Conservation (phyloP, 2,329 filamentous ascomycete species). For the Hypoxylon sp. region DNA sequence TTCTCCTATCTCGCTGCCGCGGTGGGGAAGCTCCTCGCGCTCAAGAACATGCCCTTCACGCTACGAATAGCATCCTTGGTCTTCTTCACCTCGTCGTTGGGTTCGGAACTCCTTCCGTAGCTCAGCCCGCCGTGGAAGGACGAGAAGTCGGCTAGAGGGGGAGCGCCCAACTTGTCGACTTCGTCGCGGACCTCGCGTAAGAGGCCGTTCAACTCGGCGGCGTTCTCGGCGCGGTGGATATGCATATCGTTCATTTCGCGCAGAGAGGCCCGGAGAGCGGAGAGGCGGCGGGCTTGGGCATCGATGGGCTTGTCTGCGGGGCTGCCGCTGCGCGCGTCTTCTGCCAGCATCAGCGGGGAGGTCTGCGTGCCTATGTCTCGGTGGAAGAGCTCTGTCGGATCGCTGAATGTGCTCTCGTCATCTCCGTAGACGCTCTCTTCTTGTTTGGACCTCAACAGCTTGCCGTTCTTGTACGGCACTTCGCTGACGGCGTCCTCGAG, state of each 20-base stretch:
- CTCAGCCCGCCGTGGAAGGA: slow-evolving; percentile 57
- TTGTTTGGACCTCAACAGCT: slow-evolving; percentile 38
- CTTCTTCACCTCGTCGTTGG: slow-evolving; percentile 78
- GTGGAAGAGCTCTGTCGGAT: slow-evolving; percentile 84
- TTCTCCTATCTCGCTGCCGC: slow-evolving; percentile 50
- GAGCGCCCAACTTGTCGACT: slow-evolving; percentile 70
- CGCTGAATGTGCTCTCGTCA: slow-evolving; percentile 64
- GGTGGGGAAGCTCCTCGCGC: slow-evolving; percentile 77
- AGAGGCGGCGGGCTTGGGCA: slow-evolving; percentile 59
- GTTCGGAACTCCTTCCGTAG: slow-evolving; percentile 60
- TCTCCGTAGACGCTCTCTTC: slow-evolving; percentile 49
- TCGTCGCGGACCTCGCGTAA: slow-evolving; percentile 74
- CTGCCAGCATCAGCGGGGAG: slow-evolving; percentile 60
- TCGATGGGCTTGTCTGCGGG: slow-evolving; percentile 50
- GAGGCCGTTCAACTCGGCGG: slow-evolving; percentile 64
- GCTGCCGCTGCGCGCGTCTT: slow-evolving; percentile 13
- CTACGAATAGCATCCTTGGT: slow-evolving; percentile 81
- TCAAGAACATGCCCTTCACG: slow-evolving; percentile 83
- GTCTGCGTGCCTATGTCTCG: slow-evolving; percentile 86
- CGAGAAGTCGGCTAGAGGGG: slow-evolving; percentile 54
- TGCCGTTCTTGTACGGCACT: slow-evolving; percentile 61
- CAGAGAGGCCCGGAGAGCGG: slow-evolving; percentile 58
- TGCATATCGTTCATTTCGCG: slow-evolving; percentile 60
- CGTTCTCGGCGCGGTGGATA: slow-evolving; percentile 60
- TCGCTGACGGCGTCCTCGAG: slow-evolving; percentile 71